These are phyloP conservation scores for Fusarium sp. DNA, from an alignment of 2,329 filamentous ascomycete species.

Conservation along the genomic window DNA sequence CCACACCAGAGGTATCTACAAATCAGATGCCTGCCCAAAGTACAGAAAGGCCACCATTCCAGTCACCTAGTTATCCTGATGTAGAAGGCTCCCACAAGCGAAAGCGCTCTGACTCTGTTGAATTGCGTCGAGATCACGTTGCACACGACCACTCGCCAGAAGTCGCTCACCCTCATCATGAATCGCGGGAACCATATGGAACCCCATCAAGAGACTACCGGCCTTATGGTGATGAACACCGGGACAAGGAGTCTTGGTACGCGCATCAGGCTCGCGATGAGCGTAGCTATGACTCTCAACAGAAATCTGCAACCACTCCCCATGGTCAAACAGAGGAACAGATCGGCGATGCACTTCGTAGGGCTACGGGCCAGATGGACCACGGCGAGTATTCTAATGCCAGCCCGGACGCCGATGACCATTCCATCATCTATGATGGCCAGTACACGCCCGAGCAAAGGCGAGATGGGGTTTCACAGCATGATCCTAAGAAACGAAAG, in stretches of 20 bases:
- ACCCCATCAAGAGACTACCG: slow-evolving; percentile 60
- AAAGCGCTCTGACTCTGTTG: slow-evolving; percentile 75
- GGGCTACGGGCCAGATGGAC: slow-evolving; percentile 59
- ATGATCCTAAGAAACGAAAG: slow-evolving; percentile 76
- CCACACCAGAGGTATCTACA: slow-evolving; percentile 44
- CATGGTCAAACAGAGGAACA: slow-evolving; percentile 64
- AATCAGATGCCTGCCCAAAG: slow-evolving; percentile 55
- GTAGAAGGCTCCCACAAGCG: slow-evolving; percentile 68
- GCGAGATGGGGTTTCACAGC: slow-evolving; percentile 63
- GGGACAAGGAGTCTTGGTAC: slow-evolving; percentile 64
- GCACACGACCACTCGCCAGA: slow-evolving; percentile 52
- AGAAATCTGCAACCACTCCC: slow-evolving; percentile 57
- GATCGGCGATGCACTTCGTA: slow-evolving; percentile 57
- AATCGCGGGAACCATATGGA: slow-evolving; percentile 56
- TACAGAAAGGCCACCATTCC: slow-evolving; percentile 56
- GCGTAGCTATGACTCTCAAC: slow-evolving; percentile 59
- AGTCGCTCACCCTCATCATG: slow-evolving; percentile 47
- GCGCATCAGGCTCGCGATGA: slow-evolving; percentile 60
- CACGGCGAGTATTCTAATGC: slow-evolving; percentile 62
- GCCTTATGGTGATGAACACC: slow-evolving; percentile 57
- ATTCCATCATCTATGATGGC: slow-evolving; percentile 54
- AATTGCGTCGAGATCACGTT: slow-evolving; percentile 55
- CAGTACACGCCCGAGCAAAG: slow-evolving; percentile 61
- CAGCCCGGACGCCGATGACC: slow-evolving; percentile 67
- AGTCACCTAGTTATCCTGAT: slow-evolving; percentile 55